A percentile compares a stretch with the other conserved stretches of the same genome.
Conservation (phyloP, 352 stramenopile genomes). For the Phytophthora agathidicida region DNA sequence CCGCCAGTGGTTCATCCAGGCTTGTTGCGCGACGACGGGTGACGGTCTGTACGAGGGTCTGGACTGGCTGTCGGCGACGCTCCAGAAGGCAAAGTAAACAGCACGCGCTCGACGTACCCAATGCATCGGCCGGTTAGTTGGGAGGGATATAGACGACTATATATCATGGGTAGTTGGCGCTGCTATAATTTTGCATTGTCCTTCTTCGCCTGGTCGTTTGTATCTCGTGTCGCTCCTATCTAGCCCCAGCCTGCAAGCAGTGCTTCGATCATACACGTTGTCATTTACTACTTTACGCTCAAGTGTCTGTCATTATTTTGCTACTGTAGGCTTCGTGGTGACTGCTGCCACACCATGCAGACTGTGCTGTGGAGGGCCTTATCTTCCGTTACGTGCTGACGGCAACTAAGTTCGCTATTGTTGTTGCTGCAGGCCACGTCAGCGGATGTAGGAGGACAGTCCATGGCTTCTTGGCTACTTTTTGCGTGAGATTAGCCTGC, state of each 20-base stretch:
- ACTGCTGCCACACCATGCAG: no score
- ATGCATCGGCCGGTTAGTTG: constrained; percentile 40
- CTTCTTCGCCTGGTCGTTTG: neutral
- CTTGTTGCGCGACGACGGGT: constrained; percentile 98
- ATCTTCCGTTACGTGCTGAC: constrained; percentile 1
- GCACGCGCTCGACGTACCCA: constrained; percentile 24
- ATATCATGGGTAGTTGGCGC: constrained; percentile 43
- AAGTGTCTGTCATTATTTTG: neutral
- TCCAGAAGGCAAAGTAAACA: constrained; percentile 86
- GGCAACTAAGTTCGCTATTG: no score
- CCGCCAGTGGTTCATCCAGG: constrained; percentile 99
- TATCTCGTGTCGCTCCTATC: constrained; percentile 13
- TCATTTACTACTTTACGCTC: neutral
- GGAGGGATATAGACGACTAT: constrained; percentile 45
- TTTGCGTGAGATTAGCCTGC: constrained; percentile 10
- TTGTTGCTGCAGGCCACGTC: neutral
- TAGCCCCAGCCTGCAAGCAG: neutral
- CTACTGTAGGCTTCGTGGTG: no score
- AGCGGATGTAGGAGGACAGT: constrained; percentile 9
- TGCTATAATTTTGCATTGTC: constrained; percentile 42
- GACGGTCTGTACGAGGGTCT: constrained; percentile 99
- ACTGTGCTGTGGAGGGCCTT: neutral
- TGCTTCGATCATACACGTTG: constrained; percentile 12
- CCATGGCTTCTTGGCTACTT: constrained; percentile 14
- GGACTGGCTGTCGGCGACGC: constrained; percentile 95